Conservation (phyloP, 768 basidiomycete genomes). For the Pulveroboletus sp. region DNA sequence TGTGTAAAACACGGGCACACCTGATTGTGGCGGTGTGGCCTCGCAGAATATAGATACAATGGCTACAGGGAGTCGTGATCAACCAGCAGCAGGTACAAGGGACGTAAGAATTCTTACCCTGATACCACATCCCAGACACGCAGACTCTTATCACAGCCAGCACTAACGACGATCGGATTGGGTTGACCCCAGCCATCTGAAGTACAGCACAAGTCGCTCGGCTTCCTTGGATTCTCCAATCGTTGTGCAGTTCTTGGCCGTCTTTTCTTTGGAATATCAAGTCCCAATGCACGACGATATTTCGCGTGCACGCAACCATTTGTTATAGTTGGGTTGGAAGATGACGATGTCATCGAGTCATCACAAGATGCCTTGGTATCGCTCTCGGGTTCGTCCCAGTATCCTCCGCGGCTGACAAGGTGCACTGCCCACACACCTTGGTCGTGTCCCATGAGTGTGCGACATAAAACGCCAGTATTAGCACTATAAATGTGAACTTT, state of each 20-base stretch:
- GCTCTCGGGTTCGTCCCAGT: conserved; percentile 26
- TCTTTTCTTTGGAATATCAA: conserved; percentile 29
- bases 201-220: conserved; percentile 55
- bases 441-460: conserved; percentile 80
- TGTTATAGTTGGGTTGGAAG: conserved; percentile 6
- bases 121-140: conserved; percentile 87
- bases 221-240: conserved; percentile 28
- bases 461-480: conserved; percentile 64
- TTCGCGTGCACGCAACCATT: conserved; percentile 26
- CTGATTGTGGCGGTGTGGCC: conserved; percentile 92
- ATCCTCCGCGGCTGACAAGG: conserved; percentile 66
- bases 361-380: conserved; percentile 6
- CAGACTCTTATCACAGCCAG: conserved; percentile 89
- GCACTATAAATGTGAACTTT: conserved; percentile 85
- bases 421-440: conserved; percentile 91
- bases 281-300: conserved; percentile 49
- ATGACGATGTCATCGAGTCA: background rate
- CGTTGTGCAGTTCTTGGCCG: conserved; percentile 16
- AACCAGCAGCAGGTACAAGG: conserved; percentile 1
- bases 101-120: conserved; percentile 48
- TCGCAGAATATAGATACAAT: conserved; percentile 70
- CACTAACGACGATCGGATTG: conserved; percentile 78
- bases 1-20: conserved; percentile 83
- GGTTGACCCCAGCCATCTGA: conserved; percentile 89
- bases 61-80: conserved; percentile 26